Evolutionary conservation across 805 yeast species (phyloP), one percentile per base, ranked within the genome.

Genomic region (Torulaspora delbrueckii): DNA sequence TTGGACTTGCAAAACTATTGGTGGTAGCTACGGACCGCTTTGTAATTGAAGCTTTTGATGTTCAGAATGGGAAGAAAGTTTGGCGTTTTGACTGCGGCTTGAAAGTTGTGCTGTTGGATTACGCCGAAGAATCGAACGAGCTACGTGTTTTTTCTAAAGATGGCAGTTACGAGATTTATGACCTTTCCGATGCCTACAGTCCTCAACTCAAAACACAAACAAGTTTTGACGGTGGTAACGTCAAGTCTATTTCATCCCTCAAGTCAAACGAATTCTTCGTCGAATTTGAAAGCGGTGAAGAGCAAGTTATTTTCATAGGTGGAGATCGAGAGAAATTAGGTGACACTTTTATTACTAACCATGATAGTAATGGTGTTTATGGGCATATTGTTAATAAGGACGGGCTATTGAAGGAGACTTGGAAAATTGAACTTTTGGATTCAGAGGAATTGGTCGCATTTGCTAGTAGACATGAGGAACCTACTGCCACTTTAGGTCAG

Each of bases 401-500:
- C 13, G 55, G 55, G 8, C 36, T 41, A 5, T 41, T 68, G 1
- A 36, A 48, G 3, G 47, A 60, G 7, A 72, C 77, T 0, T 77
- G 79, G 78, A 56, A 52, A 13, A 67, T 67, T 40, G 47, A 52
- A 9, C 48, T 67, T 2, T 39, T 52, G 1, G 47, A 45, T 1
- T 56, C 60, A 30, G 78, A 72, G 48, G 48, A 58, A n/a, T 62
- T 81, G 30, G 56, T 74, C 2, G 69, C 73, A 0, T 60, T 69
- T 26, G 67, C 72, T 0, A 34, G 62, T 2, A 71, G 78, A 45
- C 69, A 69, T 2, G 62, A 60, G 10, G 75, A 70, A 14, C 55
- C 60, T 9, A 68, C 74, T 4, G 79, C 83, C 0, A 82, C 83
- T 10, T 61, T 82, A 39, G 97, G 95, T 7, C 73, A 77, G 22